Conservation (phyloP, 768 basidiomycete species). For the Pulveroboletus sp. region DNA sequence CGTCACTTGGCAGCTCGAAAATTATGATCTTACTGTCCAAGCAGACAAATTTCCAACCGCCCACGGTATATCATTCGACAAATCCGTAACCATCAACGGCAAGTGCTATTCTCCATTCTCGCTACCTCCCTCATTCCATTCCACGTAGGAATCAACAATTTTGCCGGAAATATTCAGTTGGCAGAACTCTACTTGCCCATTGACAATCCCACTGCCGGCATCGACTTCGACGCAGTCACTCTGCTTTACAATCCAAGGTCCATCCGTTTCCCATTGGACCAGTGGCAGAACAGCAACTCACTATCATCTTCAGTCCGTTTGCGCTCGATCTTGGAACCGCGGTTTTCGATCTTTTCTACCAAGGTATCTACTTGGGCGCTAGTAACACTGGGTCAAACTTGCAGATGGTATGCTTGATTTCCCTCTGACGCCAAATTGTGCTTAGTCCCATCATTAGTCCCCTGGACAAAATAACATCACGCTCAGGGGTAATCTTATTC, state of each 20-base stretch:
- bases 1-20: slow-evolving; percentile 67
- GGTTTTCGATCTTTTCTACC: slow-evolving; percentile 58
- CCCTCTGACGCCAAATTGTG: neutral
- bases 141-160: slow-evolving; percentile 55
- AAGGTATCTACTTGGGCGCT: slow-evolving; percentile 55
- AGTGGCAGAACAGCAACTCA: slow-evolving; percentile 6
- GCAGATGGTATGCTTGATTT: slow-evolving; percentile 40
- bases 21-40: slow-evolving; percentile 55
- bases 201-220: slow-evolving; percentile 65
- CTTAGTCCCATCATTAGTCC: slow-evolving; percentile 30
- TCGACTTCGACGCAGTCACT: slow-evolving; percentile 60
- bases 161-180: slow-evolving; percentile 53
- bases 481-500: slow-evolving; percentile 54
- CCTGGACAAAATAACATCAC: slow-evolving; percentile 58
- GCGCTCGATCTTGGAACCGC: slow-evolving; percentile 67
- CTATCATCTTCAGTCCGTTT: slow-evolving; percentile 49
- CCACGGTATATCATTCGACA: slow-evolving; percentile 63
- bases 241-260: slow-evolving; percentile 58
- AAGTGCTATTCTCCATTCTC: slow-evolving; percentile 3
- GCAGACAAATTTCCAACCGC: slow-evolving; percentile 67
- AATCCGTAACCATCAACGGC: slow-evolving; percentile 58
- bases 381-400: slow-evolving; percentile 51
- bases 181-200: slow-evolving; percentile 62
- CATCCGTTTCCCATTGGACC: neutral
- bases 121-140: neutral